Percentiles rank a stretch among this genome's conserved stretches.
Conservation (phyloP, 331 rosid genomes). For the Erythrophleum ivorense region DNA sequence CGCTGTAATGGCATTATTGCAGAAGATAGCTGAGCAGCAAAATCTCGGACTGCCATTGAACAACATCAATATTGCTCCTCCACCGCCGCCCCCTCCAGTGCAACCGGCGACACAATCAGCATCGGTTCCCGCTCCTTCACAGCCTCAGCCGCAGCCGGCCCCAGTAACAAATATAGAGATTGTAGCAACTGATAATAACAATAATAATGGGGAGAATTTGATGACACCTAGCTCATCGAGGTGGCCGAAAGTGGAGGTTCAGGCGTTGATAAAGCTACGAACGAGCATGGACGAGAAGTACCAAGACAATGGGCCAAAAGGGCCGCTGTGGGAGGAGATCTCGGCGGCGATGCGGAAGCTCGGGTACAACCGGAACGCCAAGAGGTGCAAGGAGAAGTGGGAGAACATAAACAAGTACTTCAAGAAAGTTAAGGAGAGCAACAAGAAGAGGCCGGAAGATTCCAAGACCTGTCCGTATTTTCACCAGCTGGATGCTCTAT, state of each 20-base stretch:
- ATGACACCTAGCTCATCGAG: constrained; percentile 61
- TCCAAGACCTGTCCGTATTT: constrained; percentile 94
- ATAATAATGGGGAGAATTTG: constrained; percentile 43
- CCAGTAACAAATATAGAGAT: constrained; percentile 37
- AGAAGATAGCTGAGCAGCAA: constrained; percentile 69
- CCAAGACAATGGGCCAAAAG: constrained; percentile 85
- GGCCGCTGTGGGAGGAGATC: constrained; percentile 94
- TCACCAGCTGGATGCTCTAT: constrained; percentile 73
- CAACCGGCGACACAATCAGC: constrained; percentile 4
- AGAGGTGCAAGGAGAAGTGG: constrained; percentile 99
- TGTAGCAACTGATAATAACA: constrained; percentile 24
- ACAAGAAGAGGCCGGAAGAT: constrained; percentile 82
- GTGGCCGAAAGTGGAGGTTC: constrained; percentile 92
- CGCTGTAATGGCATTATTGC: constrained; percentile 76
- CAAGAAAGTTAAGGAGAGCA: constrained; percentile 95
- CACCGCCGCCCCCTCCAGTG: neutral
- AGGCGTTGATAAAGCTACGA: constrained; percentile 72
- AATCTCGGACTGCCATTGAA: constrained; percentile 31
- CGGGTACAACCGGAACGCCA: constrained; percentile 77
- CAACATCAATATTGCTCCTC: constrained; percentile 24
- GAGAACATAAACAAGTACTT: constrained; percentile 97
- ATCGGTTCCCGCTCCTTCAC: neutral
- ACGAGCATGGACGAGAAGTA: constrained; percentile 70
- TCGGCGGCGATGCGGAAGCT: constrained; percentile 65
- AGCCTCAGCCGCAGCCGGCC: neutral